These are phyloP conservation scores for Kluyveromyces marxianus DNA, from an alignment of 1,139 yeast genomes.

Conservation along the genomic window DNA sequence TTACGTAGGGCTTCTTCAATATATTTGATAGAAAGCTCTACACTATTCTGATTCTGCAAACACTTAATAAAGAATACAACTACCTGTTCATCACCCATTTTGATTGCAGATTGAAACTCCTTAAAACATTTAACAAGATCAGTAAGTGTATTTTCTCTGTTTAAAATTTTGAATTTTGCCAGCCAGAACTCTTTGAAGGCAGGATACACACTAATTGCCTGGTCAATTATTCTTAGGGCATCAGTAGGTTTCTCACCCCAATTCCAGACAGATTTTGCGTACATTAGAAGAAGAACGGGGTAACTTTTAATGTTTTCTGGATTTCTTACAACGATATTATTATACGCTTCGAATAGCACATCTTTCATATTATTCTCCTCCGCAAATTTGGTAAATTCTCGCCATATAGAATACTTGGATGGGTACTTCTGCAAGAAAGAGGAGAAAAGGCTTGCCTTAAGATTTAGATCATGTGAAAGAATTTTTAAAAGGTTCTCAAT, in stretches of 20 bases:
- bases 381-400: constrained; percentile 41
- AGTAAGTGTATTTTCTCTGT: constrained; percentile 33
- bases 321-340: constrained; percentile 34
- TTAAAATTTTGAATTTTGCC: constrained; percentile 56
- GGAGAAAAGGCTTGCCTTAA: neutral
- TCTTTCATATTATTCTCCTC: constrained; percentile 30
- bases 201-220: constrained; percentile 40
- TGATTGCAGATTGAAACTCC: neutral
- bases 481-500: neutral
- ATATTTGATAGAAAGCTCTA: constrained; percentile 34
- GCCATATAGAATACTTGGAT: constrained; percentile 48
- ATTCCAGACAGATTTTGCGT: constrained; percentile 62
- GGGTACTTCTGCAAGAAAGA: constrained; percentile 38
- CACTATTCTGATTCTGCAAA: constrained; percentile 36
- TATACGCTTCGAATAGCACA: constrained; percentile 43
- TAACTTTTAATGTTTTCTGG: constrained; percentile 38
- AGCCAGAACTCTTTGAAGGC: constrained; percentile 55
- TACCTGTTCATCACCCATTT: neutral
- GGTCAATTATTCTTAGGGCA: constrained; percentile 47
- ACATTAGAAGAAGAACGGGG: constrained; percentile 55
- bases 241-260: constrained; percentile 38
- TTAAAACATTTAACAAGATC: neutral
- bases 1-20: constrained; percentile 35
- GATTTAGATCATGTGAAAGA: neutral
- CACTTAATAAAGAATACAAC: constrained; percentile 22